Percentiles rank a stretch among this genome's conserved stretches.
Conservation (phyloP, 1,284 basidiomycete species). For the Trametes pubescens region DNA sequence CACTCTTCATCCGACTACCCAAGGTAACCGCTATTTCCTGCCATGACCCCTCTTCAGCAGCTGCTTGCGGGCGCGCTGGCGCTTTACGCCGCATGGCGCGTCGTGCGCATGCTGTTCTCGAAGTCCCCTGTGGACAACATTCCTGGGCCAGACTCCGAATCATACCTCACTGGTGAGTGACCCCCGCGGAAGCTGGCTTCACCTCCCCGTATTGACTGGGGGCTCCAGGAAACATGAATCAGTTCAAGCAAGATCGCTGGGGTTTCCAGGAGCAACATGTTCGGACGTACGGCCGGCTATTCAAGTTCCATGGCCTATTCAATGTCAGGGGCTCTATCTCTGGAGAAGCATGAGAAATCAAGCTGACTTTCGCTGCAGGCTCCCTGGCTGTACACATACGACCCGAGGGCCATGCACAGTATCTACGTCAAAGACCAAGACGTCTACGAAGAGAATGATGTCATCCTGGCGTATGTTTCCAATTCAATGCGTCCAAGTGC, state of each 20-base stretch:
- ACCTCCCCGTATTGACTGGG: background rate
- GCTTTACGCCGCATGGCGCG: background rate
- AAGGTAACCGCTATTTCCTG: background rate
- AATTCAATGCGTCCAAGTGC: no score
- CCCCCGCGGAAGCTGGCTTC: background rate
- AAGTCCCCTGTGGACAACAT: slow-evolving; percentile 22
- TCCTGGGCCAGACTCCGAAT: slow-evolving; percentile 20
- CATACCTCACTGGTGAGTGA: slow-evolving; percentile 12
- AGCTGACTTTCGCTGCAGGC: slow-evolving; percentile 1
- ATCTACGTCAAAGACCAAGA: slow-evolving; percentile 35
- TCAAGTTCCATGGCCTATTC: slow-evolving; percentile 12
- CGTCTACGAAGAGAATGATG: slow-evolving; percentile 28
- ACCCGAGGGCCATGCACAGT: slow-evolving; percentile 29
- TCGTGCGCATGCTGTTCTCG: background rate
- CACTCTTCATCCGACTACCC: background rate
- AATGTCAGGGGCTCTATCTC: background rate
- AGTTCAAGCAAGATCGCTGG: slow-evolving; percentile 32
- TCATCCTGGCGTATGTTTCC: slow-evolving; percentile 4
- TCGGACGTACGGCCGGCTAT: slow-evolving; percentile 29
- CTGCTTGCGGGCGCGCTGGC: background rate
- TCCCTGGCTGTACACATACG: slow-evolving; percentile 15
- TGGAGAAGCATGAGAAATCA: background rate
- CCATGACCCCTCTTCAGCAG: slow-evolving; percentile 9
- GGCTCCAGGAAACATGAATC: slow-evolving; percentile 27
- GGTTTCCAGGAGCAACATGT: slow-evolving; percentile 19